A percentile compares a stretch with the other conserved stretches of the same genome.
These are phyloP conservation scores for Metschnikowia rubicola DNA, from an alignment of 805 yeast species.

Conservation along the genomic window DNA sequence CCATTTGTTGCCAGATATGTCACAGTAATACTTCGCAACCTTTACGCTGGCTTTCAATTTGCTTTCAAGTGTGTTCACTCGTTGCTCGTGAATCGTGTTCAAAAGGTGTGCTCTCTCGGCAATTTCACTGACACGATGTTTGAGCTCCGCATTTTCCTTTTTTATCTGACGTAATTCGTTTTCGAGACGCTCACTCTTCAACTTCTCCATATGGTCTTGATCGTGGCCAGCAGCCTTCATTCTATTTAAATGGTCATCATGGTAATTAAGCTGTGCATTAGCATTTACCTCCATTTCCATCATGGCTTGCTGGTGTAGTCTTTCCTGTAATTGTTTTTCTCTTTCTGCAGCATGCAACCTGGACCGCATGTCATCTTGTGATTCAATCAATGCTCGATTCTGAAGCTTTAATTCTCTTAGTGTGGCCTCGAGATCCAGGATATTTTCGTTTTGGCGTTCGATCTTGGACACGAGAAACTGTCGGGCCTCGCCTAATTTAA, in stretches of 20 bases:
- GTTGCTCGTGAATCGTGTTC: slow-evolving; percentile 7
- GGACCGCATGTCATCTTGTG: background rate
- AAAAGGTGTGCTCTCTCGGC: slow-evolving; percentile 7
- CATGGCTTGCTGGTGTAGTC: background rate
- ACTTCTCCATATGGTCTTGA: background rate
- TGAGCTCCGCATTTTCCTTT: slow-evolving; percentile 6
- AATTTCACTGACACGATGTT: slow-evolving; percentile 4
- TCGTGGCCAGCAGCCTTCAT: background rate
- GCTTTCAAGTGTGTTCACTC: slow-evolving; percentile 5
- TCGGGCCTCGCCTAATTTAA: slow-evolving; percentile 7
- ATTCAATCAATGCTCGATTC: slow-evolving; percentile 5
- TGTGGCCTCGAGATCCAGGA: slow-evolving; percentile 13
- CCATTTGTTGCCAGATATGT: background rate
- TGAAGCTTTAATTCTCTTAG: slow-evolving; percentile 9
- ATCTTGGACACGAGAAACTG: slow-evolving; percentile 11
- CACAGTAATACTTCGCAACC: slow-evolving; percentile 8
- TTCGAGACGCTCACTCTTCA: background rate
- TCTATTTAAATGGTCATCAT: too few relatives aligned
- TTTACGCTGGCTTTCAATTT: slow-evolving; percentile 9
- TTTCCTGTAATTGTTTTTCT: background rate
- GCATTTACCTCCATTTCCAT: background rate
- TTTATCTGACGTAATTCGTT: slow-evolving; percentile 1
- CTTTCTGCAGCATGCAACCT: background rate
- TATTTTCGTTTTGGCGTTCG: slow-evolving; percentile 11
- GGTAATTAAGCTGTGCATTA: background rate